A percentile compares a stretch with the other conserved stretches of the same genome.
phyloP scores from a whole-genome alignment of 2,329 filamentous ascomycete genomes.

The Penicillium concentricum region DNA sequence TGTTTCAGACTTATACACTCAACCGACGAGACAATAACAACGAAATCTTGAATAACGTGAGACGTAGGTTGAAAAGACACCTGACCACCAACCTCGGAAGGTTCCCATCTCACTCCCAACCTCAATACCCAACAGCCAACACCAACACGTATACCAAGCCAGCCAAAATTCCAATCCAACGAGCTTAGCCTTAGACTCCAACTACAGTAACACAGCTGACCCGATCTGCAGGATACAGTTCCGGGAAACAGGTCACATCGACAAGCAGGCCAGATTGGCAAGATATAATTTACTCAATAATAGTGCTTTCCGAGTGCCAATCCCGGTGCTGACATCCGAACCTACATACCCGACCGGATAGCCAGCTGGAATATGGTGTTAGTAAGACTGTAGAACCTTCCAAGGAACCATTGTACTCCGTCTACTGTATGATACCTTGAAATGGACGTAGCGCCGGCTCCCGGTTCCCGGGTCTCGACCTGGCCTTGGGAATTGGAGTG shows the following conservation, averaged over 20 bases:
- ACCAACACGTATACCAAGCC: background rate
- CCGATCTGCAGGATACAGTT: background rate
- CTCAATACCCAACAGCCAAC: background rate
- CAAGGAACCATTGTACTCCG: too few species aligned
- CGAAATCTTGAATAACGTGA: too few species aligned
- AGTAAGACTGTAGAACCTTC: constrained; percentile 1
- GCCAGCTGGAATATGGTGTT: background rate
- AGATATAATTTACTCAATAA: background rate
- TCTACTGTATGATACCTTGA: too few species aligned
- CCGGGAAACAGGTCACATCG: background rate
- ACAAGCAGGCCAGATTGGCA: background rate
- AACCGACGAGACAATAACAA: too few species aligned
- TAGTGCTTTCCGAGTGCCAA: background rate
- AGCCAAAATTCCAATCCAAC: background rate
- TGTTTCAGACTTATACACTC: background rate
- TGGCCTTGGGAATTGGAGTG: too few species aligned
- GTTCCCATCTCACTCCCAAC: too few species aligned
- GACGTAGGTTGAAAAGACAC: background rate
- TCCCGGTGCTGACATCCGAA: background rate
- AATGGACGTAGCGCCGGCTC: too few species aligned
- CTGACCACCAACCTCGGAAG: background rate
- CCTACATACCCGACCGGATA: too few species aligned
- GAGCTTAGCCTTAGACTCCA: background rate
- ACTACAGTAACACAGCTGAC: background rate
- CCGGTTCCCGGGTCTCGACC: constrained; percentile 14